phyloP scores from a whole-genome alignment of 164 flowering plant genomes.

The Buxus sempervirens region DNA sequence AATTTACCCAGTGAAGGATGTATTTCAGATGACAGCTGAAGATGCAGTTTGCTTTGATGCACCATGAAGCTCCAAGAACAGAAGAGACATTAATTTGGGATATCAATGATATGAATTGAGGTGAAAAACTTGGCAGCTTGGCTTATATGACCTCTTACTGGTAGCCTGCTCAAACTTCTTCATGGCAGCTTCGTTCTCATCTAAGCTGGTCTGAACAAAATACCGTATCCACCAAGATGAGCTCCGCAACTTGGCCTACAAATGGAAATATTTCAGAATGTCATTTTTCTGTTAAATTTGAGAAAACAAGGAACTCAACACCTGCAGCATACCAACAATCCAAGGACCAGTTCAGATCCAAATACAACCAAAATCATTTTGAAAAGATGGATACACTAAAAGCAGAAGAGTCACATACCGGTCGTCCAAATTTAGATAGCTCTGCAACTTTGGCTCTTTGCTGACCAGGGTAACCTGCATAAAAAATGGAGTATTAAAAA shows the following conservation, averaged over 20 bases:
- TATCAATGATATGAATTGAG: slow-evolving; percentile 57
- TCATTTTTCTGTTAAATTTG: slow-evolving; percentile 1
- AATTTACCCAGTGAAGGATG: background rate
- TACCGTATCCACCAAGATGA: slow-evolving; percentile 84
- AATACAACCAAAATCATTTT: background rate
- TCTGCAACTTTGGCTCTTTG: slow-evolving; percentile 73
- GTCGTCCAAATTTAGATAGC: slow-evolving; percentile 73
- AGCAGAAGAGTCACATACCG: slow-evolving; percentile 46
- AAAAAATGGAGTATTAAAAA: slow-evolving; percentile 7
- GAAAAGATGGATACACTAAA: slow-evolving; percentile 3
- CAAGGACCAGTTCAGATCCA: background rate
- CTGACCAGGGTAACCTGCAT: slow-evolving; percentile 70
- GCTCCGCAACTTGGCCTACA: slow-evolving; percentile 84
- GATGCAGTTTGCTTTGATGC: background rate
- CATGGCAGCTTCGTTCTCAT: slow-evolving; percentile 62
- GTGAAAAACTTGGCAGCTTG: slow-evolving; percentile 86
- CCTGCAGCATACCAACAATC: too few species aligned
- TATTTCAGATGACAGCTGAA: slow-evolving; percentile 4
- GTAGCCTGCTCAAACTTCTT: slow-evolving; percentile 86
- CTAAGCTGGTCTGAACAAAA: slow-evolving; percentile 67
- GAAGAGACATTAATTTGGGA: background rate
- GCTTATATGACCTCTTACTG: slow-evolving; percentile 49
- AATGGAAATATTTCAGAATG: slow-evolving; percentile 3
- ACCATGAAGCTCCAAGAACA: background rate
- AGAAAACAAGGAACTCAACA: too few species aligned